Conservation (phyloP, 306 rosid genomes). For the Cucurbita maxima region DNA sequence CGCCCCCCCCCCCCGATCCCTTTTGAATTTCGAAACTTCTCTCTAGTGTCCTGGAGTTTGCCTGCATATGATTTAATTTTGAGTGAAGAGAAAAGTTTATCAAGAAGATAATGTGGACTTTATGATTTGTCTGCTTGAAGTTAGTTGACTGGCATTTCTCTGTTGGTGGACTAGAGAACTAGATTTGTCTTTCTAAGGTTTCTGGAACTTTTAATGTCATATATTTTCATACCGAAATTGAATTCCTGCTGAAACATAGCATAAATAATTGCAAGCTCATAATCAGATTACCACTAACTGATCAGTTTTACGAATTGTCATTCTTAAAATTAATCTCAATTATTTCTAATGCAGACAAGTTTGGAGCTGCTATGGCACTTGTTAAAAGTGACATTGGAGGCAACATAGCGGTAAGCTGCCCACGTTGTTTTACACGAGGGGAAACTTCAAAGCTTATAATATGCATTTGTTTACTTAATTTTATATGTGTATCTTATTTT, state of each 20-base stretch:
- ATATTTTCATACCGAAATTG: background rate
- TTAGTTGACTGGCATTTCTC: background rate
- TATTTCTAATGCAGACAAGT: conserved; percentile 48
- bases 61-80: background rate
- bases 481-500: background rate
- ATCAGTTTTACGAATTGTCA: background rate
- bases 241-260: background rate
- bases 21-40: background rate
- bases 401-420: conserved; percentile 48
- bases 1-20: conserved; percentile 4
- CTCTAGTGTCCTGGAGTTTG: background rate
- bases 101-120: background rate
- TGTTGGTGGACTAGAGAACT: background rate
- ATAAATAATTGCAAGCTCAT: background rate
- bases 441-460: no score
- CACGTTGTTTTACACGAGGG: no score
- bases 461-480: background rate
- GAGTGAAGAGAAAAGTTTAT: background rate
- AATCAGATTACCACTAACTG: background rate
- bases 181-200: background rate
- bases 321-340: background rate
- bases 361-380: conserved; percentile 94
- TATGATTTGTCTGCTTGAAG: background rate
- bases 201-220: background rate
- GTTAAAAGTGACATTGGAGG: conserved; percentile 82